phyloP scores from a whole-genome alignment of 2,329 filamentous ascomycete genomes.

The Xylaria sp. region DNA sequence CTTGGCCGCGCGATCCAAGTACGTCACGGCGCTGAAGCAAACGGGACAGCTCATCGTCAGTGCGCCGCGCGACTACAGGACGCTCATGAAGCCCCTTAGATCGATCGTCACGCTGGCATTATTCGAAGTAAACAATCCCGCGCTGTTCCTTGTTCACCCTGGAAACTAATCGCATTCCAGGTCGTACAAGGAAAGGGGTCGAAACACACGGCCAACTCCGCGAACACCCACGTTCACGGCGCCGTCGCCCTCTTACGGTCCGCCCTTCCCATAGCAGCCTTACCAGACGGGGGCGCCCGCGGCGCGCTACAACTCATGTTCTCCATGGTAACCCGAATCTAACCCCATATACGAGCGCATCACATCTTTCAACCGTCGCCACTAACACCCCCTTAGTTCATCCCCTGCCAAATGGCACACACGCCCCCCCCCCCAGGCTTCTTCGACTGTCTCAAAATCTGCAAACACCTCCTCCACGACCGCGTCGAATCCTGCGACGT shows the following conservation, averaged over 20 bases:
- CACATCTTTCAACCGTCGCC: background rate
- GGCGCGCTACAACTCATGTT: slow-evolving; percentile 52
- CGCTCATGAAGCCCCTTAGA: slow-evolving; percentile 41
- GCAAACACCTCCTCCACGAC: slow-evolving; percentile 31
- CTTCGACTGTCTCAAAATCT: slow-evolving; percentile 40
- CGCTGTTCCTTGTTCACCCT: background rate
- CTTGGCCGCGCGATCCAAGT: slow-evolving; percentile 46
- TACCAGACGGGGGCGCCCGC: slow-evolving; percentile 42
- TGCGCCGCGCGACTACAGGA: slow-evolving; percentile 32
- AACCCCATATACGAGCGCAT: too few species aligned
- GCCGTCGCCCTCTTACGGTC: slow-evolving; percentile 53
- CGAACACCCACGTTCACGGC: slow-evolving; percentile 54
- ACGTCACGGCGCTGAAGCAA: slow-evolving; percentile 48
- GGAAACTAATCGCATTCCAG: slow-evolving; percentile 22
- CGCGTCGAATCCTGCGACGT: slow-evolving; percentile 37
- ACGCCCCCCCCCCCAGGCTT: slow-evolving; percentile 38
- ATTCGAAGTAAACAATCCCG: slow-evolving; percentile 50
- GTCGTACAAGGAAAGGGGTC: slow-evolving; percentile 42
- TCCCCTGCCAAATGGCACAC: slow-evolving; percentile 39
- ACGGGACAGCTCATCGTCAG: slow-evolving; percentile 39
- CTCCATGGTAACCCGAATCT: slow-evolving; percentile 38
- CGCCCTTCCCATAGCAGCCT: slow-evolving; percentile 37
- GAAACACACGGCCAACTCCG: slow-evolving; percentile 43
- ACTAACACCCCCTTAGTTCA: slow-evolving; percentile 35
- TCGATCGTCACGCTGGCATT: slow-evolving; percentile 54